Evolutionary conservation across 78 protist species (phyloP).

Genomic region (Acrasis kona): DNA sequence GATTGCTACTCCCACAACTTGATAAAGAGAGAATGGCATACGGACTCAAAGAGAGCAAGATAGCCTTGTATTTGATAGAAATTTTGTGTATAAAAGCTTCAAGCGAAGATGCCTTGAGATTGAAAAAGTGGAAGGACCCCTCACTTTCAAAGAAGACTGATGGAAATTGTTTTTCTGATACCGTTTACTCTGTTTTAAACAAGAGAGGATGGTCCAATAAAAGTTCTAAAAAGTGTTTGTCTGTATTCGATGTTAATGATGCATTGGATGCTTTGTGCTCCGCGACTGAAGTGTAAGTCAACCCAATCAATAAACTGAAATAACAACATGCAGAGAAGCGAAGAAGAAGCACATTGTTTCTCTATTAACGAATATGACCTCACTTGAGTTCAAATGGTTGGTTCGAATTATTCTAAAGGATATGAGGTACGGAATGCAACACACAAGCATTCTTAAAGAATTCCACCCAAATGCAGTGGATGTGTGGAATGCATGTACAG

Average conservation of each 20-base stretch:
- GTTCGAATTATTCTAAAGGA: slow-evolving; percentile 60
- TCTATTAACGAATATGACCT: slow-evolving; percentile 26
- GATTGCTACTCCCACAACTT: slow-evolving; percentile 66
- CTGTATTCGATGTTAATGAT: slow-evolving; percentile 43
- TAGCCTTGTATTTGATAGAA: slow-evolving; percentile 54
- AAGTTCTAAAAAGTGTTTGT: background rate
- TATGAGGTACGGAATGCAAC: slow-evolving; percentile 48
- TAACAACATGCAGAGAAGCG: background rate
- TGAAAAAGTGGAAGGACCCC: slow-evolving; percentile 56
- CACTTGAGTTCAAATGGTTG: slow-evolving; percentile 77
- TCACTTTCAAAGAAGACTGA: background rate
- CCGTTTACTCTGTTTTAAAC: slow-evolving; percentile 30
- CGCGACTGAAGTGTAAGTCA: background rate
- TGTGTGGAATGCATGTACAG: slow-evolving; percentile 12
- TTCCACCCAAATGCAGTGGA: slow-evolving; percentile 63
- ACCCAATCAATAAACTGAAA: slow-evolving; percentile 34
- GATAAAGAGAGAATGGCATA: slow-evolving; percentile 54
- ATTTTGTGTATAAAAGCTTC: slow-evolving; percentile 27
- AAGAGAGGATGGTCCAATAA: slow-evolving; percentile 24
- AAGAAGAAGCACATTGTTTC: slow-evolving; percentile 28
- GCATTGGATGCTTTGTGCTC: slow-evolving; percentile 35
- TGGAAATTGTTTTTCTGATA: slow-evolving; percentile 61
- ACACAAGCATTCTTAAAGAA: slow-evolving; percentile 22
- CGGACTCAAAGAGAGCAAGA: slow-evolving; percentile 51
- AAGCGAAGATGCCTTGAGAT: slow-evolving; percentile 34